Base-by-base conservation (phyloP, 257 asterid species). In the Lycium ferocissimum region DNA sequence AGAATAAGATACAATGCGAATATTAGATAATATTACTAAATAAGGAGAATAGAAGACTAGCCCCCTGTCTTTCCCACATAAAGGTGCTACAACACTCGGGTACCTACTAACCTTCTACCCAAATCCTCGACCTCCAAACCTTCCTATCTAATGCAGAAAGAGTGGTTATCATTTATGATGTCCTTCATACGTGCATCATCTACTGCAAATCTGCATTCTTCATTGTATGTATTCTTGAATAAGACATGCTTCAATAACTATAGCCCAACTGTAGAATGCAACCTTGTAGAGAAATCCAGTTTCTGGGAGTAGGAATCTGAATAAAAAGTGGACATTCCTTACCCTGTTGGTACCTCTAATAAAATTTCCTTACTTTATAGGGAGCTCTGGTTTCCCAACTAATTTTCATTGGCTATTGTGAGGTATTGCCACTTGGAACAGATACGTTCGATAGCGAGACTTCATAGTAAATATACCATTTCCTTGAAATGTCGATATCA, bases 331-430 rank as follows among this genome's bases (percentile, higher is more conserved):
- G n/a, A 67, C 33, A 14, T 14, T 5, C 47, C 1, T 38, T 69
- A 69, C 76, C 12, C 18, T 69, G 5, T 15, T 4, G 51, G 22
- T 69, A 69, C 76, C 9, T 14, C 22, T 37, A 69, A 37, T 37
- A 69, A 7, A 6, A 6, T 37, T 35, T 15, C 12, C 14, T 6
- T 4, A 26, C 49, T 37, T 35, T 37, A 69, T 43, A 14, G 22
- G 76, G 76, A 37, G 51, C 22, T 69, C 76, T 8, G 37, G 26
- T 69, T 69, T 69, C 76, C 51, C 22, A 15, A 69, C 76, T 69
- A 69, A 37, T 11, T 33, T 22, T 26, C 7, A 35, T 37, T 2
- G 49, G 76, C 22, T 14, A 7, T 67, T 37, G 20, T 67, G 76
- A 37, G 49, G 22, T 35, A 67, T 38, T 67, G 73, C 49, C 76